Base-by-base conservation (phyloP, 768 basidiomycete genomes). In the Dioszegia crocea region DNA sequence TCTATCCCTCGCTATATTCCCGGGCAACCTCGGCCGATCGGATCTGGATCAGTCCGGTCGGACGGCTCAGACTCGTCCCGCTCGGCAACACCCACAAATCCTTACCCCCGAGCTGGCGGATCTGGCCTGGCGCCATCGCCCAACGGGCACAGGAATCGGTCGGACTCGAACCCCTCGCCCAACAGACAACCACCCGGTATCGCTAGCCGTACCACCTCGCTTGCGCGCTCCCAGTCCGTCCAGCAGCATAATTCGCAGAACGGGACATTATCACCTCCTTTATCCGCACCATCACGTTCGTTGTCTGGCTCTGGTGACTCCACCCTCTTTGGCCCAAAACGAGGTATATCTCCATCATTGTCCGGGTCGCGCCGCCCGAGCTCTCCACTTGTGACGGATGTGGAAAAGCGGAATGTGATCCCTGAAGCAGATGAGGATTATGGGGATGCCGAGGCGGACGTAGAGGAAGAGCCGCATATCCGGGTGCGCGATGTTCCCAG, bases 21-120 rank as follows among this genome's bases (percentile, higher is more conserved):
- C 12, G 72, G 72, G 43, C 69, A 71, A 44, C 69, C 67, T 2
- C 53, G 72, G 38, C 72, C 72, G 9, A 55, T 73, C 40, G 53
- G 71, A 26, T 56, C 52, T 10, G 48, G 19, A 55, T 61, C 12
- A 60, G 67, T 53, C 4, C 56, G 56, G 14, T 72, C 70, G 0
- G 65, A 72, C 24, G 65, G 63, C 11, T 69, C 67, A 6, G 52
- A 44, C 3, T 66, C 65, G 5, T 66, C 65, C 1, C 44, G 68
- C 50, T 49, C 66, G 3, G 59, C 40, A 4, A 70, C 71, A 11
- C 67, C 67, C 3, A 60, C 26, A 9, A 47, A 56, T 45, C 57
- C 56, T 24, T 49, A 49, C 24, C 50, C 58, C 10, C 33, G 36
- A 12, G 24, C 5, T 23, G 11, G 33, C 21, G 21, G 36, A 19